Conservation (phyloP, 495 filamentous ascomycete species). For the Trichoderma parareesei region DNA sequence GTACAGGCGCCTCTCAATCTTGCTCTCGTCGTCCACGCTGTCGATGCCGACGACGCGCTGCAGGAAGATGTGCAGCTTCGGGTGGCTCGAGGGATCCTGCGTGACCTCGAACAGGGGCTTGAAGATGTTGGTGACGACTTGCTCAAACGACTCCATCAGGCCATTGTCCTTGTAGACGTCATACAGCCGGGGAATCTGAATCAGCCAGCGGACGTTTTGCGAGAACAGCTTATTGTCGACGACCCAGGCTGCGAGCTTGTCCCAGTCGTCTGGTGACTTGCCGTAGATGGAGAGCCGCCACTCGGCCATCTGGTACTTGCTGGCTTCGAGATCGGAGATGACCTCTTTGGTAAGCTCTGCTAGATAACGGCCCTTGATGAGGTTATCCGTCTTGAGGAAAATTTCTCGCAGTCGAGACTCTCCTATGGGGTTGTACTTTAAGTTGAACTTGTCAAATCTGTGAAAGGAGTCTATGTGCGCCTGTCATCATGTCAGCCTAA, state of each 20-base stretch:
- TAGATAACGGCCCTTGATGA: slow-evolving; percentile 89
- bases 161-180: slow-evolving; percentile 88
- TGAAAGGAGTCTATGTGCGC: slow-evolving; percentile 98
- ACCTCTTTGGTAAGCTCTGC: slow-evolving; percentile 98
- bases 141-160: slow-evolving; percentile 81
- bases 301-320: slow-evolving; percentile 99
- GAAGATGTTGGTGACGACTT: slow-evolving; percentile 87
- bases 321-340: slow-evolving; percentile 93
- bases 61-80: slow-evolving; percentile 89
- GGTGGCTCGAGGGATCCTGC: slow-evolving; percentile 73
- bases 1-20: slow-evolving; percentile 82
- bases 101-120: slow-evolving; percentile 93
- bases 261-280: slow-evolving; percentile 87
- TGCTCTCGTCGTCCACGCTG: slow-evolving; percentile 97
- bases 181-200: slow-evolving; percentile 90
- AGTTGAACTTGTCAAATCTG: slow-evolving; percentile 98
- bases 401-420: slow-evolving; percentile 92
- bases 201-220: slow-evolving; percentile 94
- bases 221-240: slow-evolving; percentile 97
- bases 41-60: slow-evolving; percentile 95
- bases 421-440: slow-evolving; percentile 97
- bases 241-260: slow-evolving; percentile 97
- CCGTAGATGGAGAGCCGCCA: slow-evolving; percentile 98
- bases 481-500: slow-evolving; percentile 31
- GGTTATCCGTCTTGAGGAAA: slow-evolving; percentile 97